These are phyloP conservation scores for Ogataea nitratoaversa DNA, from an alignment of 805 yeast species.

Conservation along the genomic window DNA sequence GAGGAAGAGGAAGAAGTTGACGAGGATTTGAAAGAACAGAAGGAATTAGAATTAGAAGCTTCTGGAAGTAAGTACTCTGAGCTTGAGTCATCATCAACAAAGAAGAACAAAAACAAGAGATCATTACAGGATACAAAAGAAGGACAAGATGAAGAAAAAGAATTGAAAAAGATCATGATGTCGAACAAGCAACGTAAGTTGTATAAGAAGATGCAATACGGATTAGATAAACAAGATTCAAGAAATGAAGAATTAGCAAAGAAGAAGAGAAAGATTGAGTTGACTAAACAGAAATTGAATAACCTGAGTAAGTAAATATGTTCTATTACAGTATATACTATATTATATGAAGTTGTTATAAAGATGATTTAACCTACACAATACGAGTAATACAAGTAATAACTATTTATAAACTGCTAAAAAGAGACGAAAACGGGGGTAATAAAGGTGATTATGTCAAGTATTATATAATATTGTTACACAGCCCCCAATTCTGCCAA, in stretches of 20 bases:
- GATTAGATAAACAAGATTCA: conserved; percentile 75
- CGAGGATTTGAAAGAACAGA: conserved; percentile 57
- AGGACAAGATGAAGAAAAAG: conserved; percentile 69
- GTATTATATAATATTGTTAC: no score
- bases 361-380: no score
- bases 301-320: no score
- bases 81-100: conserved; percentile 31
- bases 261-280: conserved; percentile 67
- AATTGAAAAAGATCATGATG: conserved; percentile 96
- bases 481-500: no score
- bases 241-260: conserved; percentile 64
- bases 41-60: conserved; percentile 87
- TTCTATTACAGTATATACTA: no score
- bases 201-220: conserved; percentile 92
- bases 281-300: no score
- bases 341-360: no score
- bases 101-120: conserved; percentile 34
- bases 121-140: conserved; percentile 39
- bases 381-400: no score
- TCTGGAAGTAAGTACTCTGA: conserved; percentile 79
- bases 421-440: no score
- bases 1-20: conserved; percentile 50
- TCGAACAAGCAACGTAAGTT: conserved; percentile 90
- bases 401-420: no score
- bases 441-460: no score